A percentile compares a stretch with the other conserved stretches of the same genome.
Conservation (phyloP, 257 asterid species). For the Nicotiana attenuata region DNA sequence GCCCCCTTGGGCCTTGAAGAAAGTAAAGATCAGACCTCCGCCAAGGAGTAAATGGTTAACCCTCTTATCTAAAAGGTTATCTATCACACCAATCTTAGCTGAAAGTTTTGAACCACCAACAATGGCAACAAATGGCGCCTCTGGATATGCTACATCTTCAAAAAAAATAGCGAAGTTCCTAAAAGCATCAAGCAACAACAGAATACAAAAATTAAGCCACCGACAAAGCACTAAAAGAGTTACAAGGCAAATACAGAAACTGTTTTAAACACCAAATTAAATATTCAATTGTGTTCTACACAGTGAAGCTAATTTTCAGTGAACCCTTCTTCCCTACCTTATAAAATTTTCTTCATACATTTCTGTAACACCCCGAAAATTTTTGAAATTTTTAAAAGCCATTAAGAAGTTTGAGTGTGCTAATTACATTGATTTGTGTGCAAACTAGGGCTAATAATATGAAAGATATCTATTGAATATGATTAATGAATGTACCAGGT, state of each 20-base stretch:
- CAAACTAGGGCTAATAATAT: background rate
- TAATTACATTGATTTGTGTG: background rate
- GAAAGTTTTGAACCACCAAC: conserved; percentile 50
- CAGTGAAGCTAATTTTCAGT: no score
- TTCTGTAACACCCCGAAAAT: background rate
- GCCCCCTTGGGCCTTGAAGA: conserved; percentile 42
- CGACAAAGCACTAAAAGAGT: background rate
- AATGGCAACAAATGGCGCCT: conserved; percentile 44
- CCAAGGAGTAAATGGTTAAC: conserved; percentile 34
- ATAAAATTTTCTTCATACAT: no score
- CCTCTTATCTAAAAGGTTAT: conserved; percentile 30
- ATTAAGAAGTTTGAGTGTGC: background rate
- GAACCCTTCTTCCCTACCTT: no score
- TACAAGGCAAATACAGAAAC: background rate
- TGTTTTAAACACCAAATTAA: background rate
- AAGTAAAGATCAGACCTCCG: conserved; percentile 48
- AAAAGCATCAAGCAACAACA: background rate
- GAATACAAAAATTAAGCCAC: background rate
- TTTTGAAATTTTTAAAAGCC: background rate
- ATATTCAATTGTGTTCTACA: background rate
- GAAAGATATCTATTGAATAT: background rate
- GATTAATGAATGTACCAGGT: no score
- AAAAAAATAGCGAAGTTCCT: conserved; percentile 79
- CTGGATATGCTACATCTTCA: conserved; percentile 61
- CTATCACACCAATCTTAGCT: conserved; percentile 35